phyloP scores from a whole-genome alignment of 495 filamentous ascomycete species.

The Parathielavia hyrcaniae region DNA sequence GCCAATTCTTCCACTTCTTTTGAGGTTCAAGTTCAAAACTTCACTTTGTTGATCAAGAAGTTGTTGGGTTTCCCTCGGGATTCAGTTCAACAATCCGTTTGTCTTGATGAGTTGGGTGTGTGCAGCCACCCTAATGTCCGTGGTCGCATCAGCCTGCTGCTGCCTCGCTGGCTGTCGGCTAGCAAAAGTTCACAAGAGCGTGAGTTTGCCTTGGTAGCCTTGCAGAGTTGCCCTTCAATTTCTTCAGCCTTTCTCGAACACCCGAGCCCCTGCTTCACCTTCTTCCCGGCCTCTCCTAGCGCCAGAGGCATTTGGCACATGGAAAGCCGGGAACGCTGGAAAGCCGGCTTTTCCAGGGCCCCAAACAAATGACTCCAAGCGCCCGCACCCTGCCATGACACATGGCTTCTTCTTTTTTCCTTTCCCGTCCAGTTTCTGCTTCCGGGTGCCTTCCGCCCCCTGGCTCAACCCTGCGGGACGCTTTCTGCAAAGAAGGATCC shows the following conservation, averaged over 20 bases:
- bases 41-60: conserved; percentile 16
- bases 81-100: neutral
- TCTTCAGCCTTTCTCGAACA: conserved; percentile 14
- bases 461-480: conserved; percentile 1
- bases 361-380: conserved; percentile 21
- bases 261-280: neutral
- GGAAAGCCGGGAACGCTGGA: conserved; percentile 4
- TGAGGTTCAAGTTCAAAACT: neutral
- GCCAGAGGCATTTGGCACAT: conserved; percentile 11
- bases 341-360: too few species aligned
- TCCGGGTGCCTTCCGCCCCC: conserved; percentile 23
- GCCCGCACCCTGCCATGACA: conserved; percentile 13
- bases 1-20: conserved; percentile 17
- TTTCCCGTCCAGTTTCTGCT: conserved; percentile 4
- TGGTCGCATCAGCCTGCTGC: conserved; percentile 14
- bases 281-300: conserved; percentile 15
- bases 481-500: conserved; percentile 9
- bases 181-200: conserved; percentile 16
- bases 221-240: conserved; percentile 23
- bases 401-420: too few species aligned
- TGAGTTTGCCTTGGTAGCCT: conserved; percentile 22
- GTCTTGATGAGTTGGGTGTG: neutral
- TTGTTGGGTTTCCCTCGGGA: neutral
- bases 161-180: conserved; percentile 19
- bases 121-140: neutral